Percentiles rank a stretch among this genome's conserved stretches.
phyloP scores from a whole-genome alignment of 176 grass and related monocot species.

The Aegilops tauschii region DNA sequence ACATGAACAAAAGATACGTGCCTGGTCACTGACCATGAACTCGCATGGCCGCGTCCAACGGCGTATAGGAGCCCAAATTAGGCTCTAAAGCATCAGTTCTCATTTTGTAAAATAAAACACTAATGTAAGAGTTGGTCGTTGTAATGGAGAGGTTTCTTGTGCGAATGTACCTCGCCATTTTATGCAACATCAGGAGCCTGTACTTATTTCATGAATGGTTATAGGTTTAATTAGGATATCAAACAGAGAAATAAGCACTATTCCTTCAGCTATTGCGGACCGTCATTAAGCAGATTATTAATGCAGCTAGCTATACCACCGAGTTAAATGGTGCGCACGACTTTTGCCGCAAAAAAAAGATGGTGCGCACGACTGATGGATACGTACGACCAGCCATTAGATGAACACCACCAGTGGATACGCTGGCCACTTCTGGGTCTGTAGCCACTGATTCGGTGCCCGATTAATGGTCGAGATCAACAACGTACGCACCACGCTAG shows the following conservation, averaged over 20 bases:
- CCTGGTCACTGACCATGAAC: too few species aligned
- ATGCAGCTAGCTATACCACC: too few species aligned
- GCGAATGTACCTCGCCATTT: not conserved
- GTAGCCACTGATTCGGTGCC: not conserved
- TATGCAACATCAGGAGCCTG: not conserved
- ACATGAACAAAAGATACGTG: too few species aligned
- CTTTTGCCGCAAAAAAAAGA: not conserved
- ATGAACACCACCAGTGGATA: not conserved
- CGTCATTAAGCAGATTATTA: not conserved
- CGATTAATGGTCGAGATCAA: not conserved
- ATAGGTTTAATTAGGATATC: not conserved
- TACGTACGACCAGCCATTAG: not conserved
- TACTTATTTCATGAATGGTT: not conserved
- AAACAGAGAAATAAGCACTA: not conserved
- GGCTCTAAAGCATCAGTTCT: too few species aligned
- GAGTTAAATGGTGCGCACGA: not conserved
- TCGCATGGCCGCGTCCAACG: too few species aligned
- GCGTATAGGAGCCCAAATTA: too few species aligned
- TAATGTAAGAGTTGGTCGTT: too few species aligned
- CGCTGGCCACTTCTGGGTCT: not conserved
- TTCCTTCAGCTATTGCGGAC: not conserved
- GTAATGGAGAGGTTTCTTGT: too few species aligned
- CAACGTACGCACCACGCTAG: not conserved
- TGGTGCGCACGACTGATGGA: slow-evolving; percentile 1
- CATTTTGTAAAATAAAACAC: too few species aligned